A percentile compares a stretch with the other conserved stretches of the same genome.
Evolutionary conservation across 2,329 filamentous ascomycete species (phyloP).

Genomic region (Fusarium sp.): DNA sequence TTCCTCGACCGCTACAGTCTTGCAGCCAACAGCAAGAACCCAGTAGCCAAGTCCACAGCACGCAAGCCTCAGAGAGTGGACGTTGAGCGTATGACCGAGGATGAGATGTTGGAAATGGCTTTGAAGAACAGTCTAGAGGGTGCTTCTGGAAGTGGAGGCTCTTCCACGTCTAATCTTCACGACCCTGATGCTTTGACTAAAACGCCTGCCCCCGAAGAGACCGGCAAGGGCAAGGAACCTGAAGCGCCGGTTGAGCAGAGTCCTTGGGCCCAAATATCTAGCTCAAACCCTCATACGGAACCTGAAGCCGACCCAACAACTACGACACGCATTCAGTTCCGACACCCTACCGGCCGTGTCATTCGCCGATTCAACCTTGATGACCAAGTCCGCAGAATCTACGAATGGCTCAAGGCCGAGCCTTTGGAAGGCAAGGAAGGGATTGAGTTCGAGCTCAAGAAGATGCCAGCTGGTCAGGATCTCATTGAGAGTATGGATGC

Average conservation of each 20-base stretch:
- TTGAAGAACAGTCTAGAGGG: slow-evolving; percentile 86
- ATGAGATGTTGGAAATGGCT: slow-evolving; percentile 96
- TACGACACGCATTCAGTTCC: slow-evolving; percentile 92
- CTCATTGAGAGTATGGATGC: slow-evolving; percentile 80
- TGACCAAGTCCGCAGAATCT: slow-evolving; percentile 85
- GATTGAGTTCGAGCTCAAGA: slow-evolving; percentile 86
- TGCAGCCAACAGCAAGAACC: slow-evolving; percentile 89
- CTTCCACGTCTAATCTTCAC: slow-evolving; percentile 67
- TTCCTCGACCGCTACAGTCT: slow-evolving; percentile 98
- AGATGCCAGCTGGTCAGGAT: slow-evolving; percentile 82
- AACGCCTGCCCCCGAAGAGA: slow-evolving; percentile 61
- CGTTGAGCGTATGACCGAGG: slow-evolving; percentile 91
- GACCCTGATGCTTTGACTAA: slow-evolving; percentile 93
- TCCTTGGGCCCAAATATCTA: slow-evolving; percentile 78
- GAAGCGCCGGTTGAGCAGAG: slow-evolving; percentile 54
- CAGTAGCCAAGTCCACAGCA: slow-evolving; percentile 76
- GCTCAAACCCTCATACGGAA: slow-evolving; percentile 80
- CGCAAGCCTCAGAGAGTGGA: slow-evolving; percentile 78
- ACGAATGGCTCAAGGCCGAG: slow-evolving; percentile 95
- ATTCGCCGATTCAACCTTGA: slow-evolving; percentile 85
- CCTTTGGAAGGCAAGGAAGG: slow-evolving; percentile 85
- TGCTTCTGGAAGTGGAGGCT: slow-evolving; percentile 51
- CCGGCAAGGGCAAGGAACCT: slow-evolving; percentile 69
- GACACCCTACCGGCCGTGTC: slow-evolving; percentile 84
- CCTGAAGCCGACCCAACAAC: slow-evolving; percentile 77